Conservation (phyloP, 2,329 filamentous ascomycete genomes). For the Colletotrichum horii region DNA sequence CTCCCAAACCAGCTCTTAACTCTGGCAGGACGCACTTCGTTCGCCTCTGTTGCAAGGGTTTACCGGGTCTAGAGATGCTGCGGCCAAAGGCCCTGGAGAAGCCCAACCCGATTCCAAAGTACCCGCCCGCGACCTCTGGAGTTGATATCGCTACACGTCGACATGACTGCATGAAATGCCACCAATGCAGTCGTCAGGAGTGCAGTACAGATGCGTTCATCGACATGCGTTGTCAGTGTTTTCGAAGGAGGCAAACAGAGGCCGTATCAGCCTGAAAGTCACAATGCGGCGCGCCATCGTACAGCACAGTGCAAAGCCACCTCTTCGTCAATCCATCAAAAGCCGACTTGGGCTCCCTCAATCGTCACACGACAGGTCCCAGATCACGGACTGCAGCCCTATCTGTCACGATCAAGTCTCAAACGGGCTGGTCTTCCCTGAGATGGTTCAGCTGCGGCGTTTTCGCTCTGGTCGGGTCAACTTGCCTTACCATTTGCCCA, state of each 20-base stretch:
- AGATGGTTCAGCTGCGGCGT: background rate
- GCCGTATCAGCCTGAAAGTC: background rate
- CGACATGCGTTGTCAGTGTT: background rate
- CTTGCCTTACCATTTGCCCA: background rate
- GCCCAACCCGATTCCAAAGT: background rate
- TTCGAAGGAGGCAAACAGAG: background rate
- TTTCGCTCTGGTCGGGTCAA: background rate
- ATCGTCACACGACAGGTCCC: background rate
- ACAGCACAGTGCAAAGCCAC: background rate
- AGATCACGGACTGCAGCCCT: constrained; percentile 16
- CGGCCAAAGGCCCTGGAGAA: background rate
- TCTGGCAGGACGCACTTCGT: background rate
- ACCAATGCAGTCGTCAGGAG: background rate
- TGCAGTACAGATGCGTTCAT: background rate
- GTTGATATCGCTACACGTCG: background rate
- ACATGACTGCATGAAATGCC: background rate
- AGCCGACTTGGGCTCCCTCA: background rate
- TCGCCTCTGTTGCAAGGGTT: background rate
- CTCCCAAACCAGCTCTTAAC: background rate
- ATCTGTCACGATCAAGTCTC: background rate
- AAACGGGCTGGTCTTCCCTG: background rate
- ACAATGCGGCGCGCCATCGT: background rate
- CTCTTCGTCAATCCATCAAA: background rate
- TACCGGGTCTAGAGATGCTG: background rate
- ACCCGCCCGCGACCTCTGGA: background rate